phyloP scores from a whole-genome alignment of 1,284 basidiomycete species.

The Schizophyllum commune region DNA sequence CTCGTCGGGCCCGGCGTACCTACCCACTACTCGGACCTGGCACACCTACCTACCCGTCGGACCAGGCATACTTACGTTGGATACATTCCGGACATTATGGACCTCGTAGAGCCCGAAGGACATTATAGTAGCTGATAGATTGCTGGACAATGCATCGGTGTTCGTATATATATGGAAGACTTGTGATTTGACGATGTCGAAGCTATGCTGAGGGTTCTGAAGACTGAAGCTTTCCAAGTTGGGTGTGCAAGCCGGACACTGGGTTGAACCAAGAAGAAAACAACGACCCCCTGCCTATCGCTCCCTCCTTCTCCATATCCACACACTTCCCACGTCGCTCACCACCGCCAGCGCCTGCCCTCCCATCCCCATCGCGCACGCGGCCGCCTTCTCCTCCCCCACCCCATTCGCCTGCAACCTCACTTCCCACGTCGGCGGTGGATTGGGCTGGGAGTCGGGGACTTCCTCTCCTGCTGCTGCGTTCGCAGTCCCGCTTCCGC shows the following conservation, averaged over 20 bases:
- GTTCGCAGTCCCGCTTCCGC: too few relatives aligned
- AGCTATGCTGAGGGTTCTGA: neutral
- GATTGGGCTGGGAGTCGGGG: constrained; percentile 12
- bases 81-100: neutral
- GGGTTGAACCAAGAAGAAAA: too few relatives aligned
- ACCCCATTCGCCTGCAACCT: neutral
- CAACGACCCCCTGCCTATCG: too few relatives aligned
- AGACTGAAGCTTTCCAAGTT: too few relatives aligned
- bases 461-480: constrained; percentile 6
- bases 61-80: neutral
- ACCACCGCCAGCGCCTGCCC: constrained; percentile 3
- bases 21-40: too few relatives aligned
- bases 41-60: too few relatives aligned
- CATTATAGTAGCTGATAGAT: neutral
- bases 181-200: constrained; percentile 2
- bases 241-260: too few relatives aligned
- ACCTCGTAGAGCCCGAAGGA: neutral
- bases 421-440: neutral
- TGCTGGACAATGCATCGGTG: constrained; percentile 1
- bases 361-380: neutral
- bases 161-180: constrained; percentile 6
- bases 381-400: neutral
- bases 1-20: too few relatives aligned
- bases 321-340: neutral
- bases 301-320: neutral